A percentile compares a stretch with the other conserved stretches of the same genome.
These are phyloP conservation scores for Colletotrichum sp. DNA, from an alignment of 2,329 filamentous ascomycete genomes.

Conservation along the genomic window DNA sequence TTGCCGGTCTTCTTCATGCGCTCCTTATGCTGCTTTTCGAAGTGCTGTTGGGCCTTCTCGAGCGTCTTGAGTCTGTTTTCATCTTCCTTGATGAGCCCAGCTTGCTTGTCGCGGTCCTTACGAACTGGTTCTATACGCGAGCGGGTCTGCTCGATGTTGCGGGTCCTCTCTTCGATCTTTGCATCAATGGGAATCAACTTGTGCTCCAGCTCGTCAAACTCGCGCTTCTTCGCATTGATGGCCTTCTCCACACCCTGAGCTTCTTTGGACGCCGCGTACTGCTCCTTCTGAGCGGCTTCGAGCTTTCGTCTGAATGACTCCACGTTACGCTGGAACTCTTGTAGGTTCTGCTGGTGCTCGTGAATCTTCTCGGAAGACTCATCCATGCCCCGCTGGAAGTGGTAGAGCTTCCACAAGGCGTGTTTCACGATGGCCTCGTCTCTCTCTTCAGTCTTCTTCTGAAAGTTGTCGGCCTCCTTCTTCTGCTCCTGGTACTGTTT, in stretches of 20 bases:
- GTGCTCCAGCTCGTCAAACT: conserved; percentile 86
- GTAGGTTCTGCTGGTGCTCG: conserved; percentile 92
- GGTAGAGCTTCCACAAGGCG: conserved; percentile 95
- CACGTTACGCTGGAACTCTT: conserved; percentile 87
- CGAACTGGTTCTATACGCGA: conserved; percentile 72
- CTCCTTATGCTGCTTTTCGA: conserved; percentile 86
- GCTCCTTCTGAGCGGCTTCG: conserved; percentile 83
- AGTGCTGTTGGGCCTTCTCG: conserved; percentile 88
- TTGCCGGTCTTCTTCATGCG: conserved; percentile 86
- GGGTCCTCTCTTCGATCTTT: conserved; percentile 81
- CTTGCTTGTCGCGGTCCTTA: conserved; percentile 78
- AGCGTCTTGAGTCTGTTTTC: conserved; percentile 82
- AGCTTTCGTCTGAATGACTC: conserved; percentile 82
- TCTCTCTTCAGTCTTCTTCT: conserved; percentile 86
- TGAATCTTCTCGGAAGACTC: conserved; percentile 90
- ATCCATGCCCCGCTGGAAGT: conserved; percentile 92
- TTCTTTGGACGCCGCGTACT: conserved; percentile 76
- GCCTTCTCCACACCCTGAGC: conserved; percentile 82
- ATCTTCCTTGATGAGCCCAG: conserved; percentile 70
- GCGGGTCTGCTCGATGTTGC: conserved; percentile 72
- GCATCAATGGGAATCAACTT: conserved; percentile 88
- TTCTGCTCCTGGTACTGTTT: conserved; percentile 98
- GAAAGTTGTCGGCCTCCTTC: conserved; percentile 91
- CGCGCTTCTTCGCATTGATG: conserved; percentile 85
- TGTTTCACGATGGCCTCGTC: conserved; percentile 92